Evolutionary conservation across 495 filamentous ascomycete genomes (phyloP), one percentile per base, ranked within the genome.

Genomic region (Alectoria sarmentosa): DNA sequence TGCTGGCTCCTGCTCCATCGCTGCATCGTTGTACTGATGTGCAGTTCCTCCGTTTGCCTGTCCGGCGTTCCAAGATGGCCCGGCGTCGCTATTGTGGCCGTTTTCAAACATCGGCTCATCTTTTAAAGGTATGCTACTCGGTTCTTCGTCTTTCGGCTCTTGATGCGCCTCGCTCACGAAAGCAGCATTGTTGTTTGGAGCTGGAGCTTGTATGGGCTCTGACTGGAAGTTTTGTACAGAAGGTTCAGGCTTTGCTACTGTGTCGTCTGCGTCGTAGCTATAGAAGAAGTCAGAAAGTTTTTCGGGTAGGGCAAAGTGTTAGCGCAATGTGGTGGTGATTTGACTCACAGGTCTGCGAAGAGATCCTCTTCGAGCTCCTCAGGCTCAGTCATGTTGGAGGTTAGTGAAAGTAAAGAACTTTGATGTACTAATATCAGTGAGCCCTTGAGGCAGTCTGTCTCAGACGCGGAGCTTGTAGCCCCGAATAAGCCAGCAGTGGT

Each of bases 331-430:
- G 10, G 17, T 34, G 30, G n/a, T 34, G 14, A 10, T 30, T 34
- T 46, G 42, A 83, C 91, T 74, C 82, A 98, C 94, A 98, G 85
- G 79, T 98, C 94, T 68, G 92, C 94, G 75, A 98, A 98, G 72
- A 98, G 88, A 83, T 98, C 94, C 71, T 98, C 95, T 60, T 98
- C 95, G 68, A 92, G 86, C 66, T 92, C 91, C 74, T 95, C 92
- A 58, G 85, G 84, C 74, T 96, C 92, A 32, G 91, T 84, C 91
- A 96, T 96, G 63, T 46, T 65, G 30, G 39, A 17, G 76, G 26
- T 52, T 44, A 63, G 44, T 72, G 67, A 14, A 54, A 54, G 9
- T 41, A 15, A 19, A 69, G 62, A 44, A 26, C 1, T 21, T 23
- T 17, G 4, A 21, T 36, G 34, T n/a, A 19, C 1, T 39, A 28